These are phyloP conservation scores for Alternaria ethzedia DNA, from an alignment of 2,329 filamentous ascomycete genomes.

Conservation along the genomic window DNA sequence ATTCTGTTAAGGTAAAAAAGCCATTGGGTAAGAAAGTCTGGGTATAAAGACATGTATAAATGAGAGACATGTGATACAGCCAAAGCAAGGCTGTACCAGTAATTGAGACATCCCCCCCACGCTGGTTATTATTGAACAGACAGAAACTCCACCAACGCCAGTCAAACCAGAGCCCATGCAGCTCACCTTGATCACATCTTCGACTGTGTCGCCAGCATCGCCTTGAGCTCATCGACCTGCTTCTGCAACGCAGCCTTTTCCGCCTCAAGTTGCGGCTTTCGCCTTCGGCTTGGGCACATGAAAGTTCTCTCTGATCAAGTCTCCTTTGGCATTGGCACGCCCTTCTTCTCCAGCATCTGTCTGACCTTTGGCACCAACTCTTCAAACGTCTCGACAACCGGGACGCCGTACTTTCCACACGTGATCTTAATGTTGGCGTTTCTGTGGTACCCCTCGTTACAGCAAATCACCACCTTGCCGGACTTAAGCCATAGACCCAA, in stretches of 20 bases:
- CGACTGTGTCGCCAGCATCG: constrained; percentile 1
- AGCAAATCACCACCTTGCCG: constrained; percentile 61
- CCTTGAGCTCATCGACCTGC: constrained; percentile 2
- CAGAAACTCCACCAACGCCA: not conserved
- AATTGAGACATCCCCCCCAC: not conserved
- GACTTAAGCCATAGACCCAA: constrained; percentile 60
- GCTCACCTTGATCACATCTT: not conserved
- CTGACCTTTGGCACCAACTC: constrained; percentile 46
- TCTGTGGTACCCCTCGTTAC: constrained; percentile 61
- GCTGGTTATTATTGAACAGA: not conserved
- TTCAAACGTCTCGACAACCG: constrained; percentile 49
- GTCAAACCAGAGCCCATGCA: not conserved
- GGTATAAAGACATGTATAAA: not conserved
- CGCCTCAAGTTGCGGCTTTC: constrained; percentile 8
- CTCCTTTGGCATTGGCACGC: too few relatives aligned
- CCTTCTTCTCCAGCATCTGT: constrained; percentile 39
- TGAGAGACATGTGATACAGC: not conserved
- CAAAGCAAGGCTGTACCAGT: not conserved
- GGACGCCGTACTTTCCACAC: constrained; percentile 57
- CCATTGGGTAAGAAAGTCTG: not conserved
- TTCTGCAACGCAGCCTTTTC: constrained; percentile 5
- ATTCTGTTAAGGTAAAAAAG: not conserved
- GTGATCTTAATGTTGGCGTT: constrained; percentile 67
- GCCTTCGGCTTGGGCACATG: constrained; percentile 6
- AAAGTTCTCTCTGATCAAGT: constrained; percentile 11